A percentile compares a stretch with the other conserved stretches of the same genome.
Evolutionary conservation across 768 basidiomycete species (phyloP).

Genomic region (Coprinopsis cinerea): DNA sequence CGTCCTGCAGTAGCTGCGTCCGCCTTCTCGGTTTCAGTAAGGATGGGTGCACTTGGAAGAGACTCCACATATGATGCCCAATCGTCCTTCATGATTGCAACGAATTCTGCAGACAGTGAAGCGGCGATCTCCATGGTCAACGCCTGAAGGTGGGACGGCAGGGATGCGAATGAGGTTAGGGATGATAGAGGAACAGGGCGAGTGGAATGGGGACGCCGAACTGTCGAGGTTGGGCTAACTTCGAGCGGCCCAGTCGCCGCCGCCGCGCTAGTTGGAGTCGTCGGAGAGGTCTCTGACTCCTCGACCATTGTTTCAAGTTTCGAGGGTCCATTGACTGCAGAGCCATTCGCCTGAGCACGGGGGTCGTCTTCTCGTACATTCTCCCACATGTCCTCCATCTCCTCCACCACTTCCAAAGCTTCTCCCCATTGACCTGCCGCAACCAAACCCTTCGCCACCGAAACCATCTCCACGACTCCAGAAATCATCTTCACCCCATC

Average conservation of each 20-base stretch:
- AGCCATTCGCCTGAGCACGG: slow-evolving; percentile 15
- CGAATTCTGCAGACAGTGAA: slow-evolving; percentile 72
- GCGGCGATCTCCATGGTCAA: slow-evolving; percentile 72
- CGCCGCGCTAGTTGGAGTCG: not conserved
- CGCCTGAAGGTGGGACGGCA: slow-evolving; percentile 67
- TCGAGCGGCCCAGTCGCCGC: not conserved
- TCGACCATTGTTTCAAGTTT: slow-evolving; percentile 33
- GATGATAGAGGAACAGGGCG: slow-evolving; percentile 56
- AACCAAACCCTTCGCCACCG: slow-evolving; percentile 68
- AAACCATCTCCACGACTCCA: slow-evolving; percentile 73
- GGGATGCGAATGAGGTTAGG: slow-evolving; percentile 63
- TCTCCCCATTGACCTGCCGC: slow-evolving; percentile 83
- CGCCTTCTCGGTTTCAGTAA: not conserved
- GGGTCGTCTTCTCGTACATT: slow-evolving; percentile 8
- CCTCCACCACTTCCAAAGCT: slow-evolving; percentile 70
- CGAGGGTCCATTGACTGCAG: slow-evolving; percentile 18
- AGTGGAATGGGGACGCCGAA: slow-evolving; percentile 15
- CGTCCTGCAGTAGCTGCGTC: slow-evolving; percentile 9
- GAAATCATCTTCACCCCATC: slow-evolving; percentile 60
- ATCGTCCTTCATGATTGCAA: slow-evolving; percentile 50
- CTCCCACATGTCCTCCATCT: slow-evolving; percentile 57
- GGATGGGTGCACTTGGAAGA: not conserved
- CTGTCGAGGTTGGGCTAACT: slow-evolving; percentile 6
- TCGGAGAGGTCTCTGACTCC: slow-evolving; percentile 21
- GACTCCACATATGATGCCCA: slow-evolving; percentile 55